These are phyloP conservation scores for Vigna radiata DNA, from an alignment of 306 rosid species.

Conservation along the genomic window DNA sequence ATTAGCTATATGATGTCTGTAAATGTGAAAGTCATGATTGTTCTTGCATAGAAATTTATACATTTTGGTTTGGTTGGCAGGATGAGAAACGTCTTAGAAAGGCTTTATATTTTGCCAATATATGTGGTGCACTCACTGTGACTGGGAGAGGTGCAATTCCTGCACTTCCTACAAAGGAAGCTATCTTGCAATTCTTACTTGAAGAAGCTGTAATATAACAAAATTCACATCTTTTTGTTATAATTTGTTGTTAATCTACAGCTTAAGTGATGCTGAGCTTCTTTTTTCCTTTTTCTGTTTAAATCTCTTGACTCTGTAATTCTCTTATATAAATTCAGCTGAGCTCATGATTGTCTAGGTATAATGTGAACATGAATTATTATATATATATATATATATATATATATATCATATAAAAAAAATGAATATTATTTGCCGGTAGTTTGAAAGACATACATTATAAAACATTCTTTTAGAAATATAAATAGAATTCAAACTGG, in stretches of 20 bases:
- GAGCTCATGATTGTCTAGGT: neutral
- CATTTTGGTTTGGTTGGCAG: conserved; percentile 44
- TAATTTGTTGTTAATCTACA: conserved; percentile 43
- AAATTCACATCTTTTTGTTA: conserved; percentile 29
- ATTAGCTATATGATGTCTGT: too few species aligned
- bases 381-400: too few species aligned
- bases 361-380: too few species aligned
- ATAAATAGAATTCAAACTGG: too few species aligned
- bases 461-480: too few species aligned
- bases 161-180: conserved; percentile 76
- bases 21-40: neutral
- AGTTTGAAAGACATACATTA: too few species aligned
- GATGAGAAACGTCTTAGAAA: conserved; percentile 67
- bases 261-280: conserved; percentile 36
- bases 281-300: neutral
- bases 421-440: too few species aligned
- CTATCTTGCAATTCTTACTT: conserved; percentile 59
- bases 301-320: conserved; percentile 14
- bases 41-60: conserved; percentile 14
- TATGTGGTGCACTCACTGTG: conserved; percentile 87
- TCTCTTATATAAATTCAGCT: conserved; percentile 35
- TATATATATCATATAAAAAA: too few species aligned
- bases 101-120: conserved; percentile 78
- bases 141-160: conserved; percentile 92
- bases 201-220: conserved; percentile 48